These are phyloP conservation scores for Abrus precatorius DNA, from an alignment of 306 rosid species.

Conservation along the genomic window DNA sequence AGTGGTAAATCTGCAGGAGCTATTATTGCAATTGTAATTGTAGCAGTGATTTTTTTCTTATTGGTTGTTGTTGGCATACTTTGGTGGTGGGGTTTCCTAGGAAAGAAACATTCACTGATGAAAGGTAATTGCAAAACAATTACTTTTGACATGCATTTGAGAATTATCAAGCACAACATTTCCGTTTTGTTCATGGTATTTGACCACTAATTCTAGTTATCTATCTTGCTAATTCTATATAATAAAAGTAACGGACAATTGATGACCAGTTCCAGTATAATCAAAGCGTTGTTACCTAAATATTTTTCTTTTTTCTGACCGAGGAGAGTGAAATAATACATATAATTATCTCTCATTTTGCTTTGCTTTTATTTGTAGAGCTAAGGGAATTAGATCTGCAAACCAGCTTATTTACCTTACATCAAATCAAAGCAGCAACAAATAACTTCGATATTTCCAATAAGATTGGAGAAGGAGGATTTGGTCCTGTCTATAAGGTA, in stretches of 20 bases:
- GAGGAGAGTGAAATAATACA: not conserved
- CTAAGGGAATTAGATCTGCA: constrained; percentile 44
- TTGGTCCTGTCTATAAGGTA: constrained; percentile 72
- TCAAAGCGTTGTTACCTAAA: not conserved
- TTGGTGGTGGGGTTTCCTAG: constrained; percentile 41
- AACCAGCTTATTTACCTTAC: constrained; percentile 24
- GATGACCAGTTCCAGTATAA: not conserved
- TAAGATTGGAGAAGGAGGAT: constrained; percentile 72
- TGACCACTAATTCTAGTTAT: not conserved
- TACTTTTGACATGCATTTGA: not conserved
- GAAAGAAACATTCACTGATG: constrained; percentile 23
- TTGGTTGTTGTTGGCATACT: constrained; percentile 26
- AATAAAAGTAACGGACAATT: not conserved
- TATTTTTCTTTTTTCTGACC: not conserved
- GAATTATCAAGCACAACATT: constrained; percentile 14
- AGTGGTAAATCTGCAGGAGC: constrained; percentile 22
- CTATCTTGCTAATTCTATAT: not conserved
- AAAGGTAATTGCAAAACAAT: constrained; percentile 36
- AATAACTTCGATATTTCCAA: constrained; percentile 31
- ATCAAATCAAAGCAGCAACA: constrained; percentile 35
- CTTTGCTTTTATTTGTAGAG: constrained; percentile 34
- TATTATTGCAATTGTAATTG: constrained; percentile 49
- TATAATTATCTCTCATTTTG: not conserved
- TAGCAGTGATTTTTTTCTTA: constrained; percentile 34
- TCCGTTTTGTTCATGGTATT: constrained; percentile 21